phyloP scores from a whole-genome alignment of 1,284 basidiomycete genomes.

The Trichosporon sp. region DNA sequence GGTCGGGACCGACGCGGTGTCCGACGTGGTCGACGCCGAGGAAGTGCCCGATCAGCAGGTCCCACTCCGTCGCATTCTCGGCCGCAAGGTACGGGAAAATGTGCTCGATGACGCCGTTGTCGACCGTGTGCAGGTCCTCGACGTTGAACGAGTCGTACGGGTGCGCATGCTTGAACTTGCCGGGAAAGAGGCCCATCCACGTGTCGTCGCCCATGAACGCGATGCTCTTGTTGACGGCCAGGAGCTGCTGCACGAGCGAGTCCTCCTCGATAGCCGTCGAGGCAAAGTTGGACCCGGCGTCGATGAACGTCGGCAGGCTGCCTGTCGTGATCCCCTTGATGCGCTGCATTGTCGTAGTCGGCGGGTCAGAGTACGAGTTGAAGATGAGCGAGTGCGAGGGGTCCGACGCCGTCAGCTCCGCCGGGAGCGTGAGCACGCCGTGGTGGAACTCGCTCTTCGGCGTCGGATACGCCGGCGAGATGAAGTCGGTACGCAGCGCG shows the following conservation, averaged over 20 bases:
- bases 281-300: conserved; percentile 86
- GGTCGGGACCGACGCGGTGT: conserved; percentile 85
- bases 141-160: conserved; percentile 98
- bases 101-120: conserved; percentile 76
- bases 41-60: conserved; percentile 86
- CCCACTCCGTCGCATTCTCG: conserved; percentile 53
- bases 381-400: conserved; percentile 76
- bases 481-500: conserved; percentile 88
- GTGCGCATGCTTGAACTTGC: conserved; percentile 66
- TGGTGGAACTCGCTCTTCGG: conserved; percentile 70
- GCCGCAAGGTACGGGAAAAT: conserved; percentile 73
- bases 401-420: conserved; percentile 57
- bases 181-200: conserved; percentile 84
- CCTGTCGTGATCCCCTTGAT: conserved; percentile 95
- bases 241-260: conserved; percentile 60
- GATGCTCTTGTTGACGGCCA: conserved; percentile 46
- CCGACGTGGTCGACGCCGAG: conserved; percentile 98
- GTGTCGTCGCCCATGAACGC: conserved; percentile 95
- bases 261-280: conserved; percentile 82
- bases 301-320: conserved; percentile 91
- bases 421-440: conserved; percentile 71
- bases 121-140: conserved; percentile 93
- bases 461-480: conserved; percentile 60
- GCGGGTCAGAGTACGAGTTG: conserved; percentile 86
- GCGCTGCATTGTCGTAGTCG: conserved; percentile 90